Conservation (phyloP, 176 grass and related monocot species). For the Aechmea fasciata region DNA sequence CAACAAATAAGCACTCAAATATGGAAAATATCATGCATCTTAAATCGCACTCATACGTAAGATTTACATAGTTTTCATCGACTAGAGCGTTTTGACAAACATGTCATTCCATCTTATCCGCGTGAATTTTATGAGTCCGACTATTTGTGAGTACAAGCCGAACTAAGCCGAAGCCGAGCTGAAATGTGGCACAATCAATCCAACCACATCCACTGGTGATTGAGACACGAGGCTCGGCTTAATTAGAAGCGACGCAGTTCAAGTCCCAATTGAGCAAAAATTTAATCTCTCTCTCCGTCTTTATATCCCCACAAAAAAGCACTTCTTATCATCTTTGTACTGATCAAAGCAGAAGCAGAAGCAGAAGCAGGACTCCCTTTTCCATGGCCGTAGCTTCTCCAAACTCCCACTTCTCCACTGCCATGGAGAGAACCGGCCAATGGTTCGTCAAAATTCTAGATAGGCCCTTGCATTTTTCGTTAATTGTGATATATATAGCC, state of each 20-base stretch:
- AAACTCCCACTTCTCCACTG: constrained; percentile 18
- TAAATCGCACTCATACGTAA: too few relatives aligned
- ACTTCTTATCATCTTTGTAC: not conserved
- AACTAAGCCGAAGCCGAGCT: not conserved
- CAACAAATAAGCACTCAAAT: too few relatives aligned
- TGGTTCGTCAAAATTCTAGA: constrained; percentile 25
- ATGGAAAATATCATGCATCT: too few relatives aligned
- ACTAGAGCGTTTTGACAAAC: too few relatives aligned
- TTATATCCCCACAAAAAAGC: too few relatives aligned
- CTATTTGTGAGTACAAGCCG: too few relatives aligned
- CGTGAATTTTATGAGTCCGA: too few relatives aligned
- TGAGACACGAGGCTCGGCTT: not conserved
- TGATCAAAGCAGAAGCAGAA: not conserved
- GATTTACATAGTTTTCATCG: too few relatives aligned
- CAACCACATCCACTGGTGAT: not conserved
- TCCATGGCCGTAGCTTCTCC: constrained; percentile 6
- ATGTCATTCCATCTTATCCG: too few relatives aligned
- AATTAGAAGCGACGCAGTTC: constrained; percentile 21
- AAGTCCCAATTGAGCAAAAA: constrained; percentile 5
- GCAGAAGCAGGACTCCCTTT: not conserved
- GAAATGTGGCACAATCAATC: too few relatives aligned
- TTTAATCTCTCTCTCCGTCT: too few relatives aligned
- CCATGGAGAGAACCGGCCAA: constrained; percentile 64
- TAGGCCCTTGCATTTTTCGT: not conserved
- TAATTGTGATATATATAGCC: not conserved